Base-by-base conservation (phyloP, 1,284 basidiomycete species). In the Fomitopsis schrenkii region DNA sequence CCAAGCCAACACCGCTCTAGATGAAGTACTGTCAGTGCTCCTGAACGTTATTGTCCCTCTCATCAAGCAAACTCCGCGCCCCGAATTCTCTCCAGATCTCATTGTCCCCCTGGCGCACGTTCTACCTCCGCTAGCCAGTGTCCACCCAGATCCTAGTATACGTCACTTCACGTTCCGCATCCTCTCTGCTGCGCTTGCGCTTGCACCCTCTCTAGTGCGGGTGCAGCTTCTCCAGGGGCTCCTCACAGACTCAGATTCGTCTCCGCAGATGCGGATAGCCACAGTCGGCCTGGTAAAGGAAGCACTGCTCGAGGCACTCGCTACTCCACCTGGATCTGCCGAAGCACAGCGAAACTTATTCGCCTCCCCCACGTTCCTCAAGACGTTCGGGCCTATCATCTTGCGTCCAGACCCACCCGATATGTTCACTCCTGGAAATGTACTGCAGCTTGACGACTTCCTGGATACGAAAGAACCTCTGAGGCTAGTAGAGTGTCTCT, bases 211-310 rank as follows among this genome's bases (percentile, higher is more conserved):
- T 0, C 68, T 74, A 41, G 65, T 84, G 1, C 81, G 82, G 4
- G 74, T 90, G 28, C 78, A 82, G 38, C 73, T 86, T 8, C 76
- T 91, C 3, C 71, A 76, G 7, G 83, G 83, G 41, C 66, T 79
- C 28, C 76, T 90, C 14, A 77, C 81, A 2, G 75, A 75, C 8
- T 62, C 66, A 17, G 76, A 82, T 55, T 74, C 80, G 17, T 81
- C 82, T 54, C 84, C 84, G 0, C 85, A 87, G 66, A 86, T 91
- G 79, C 79, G 84, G 9, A 81, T 84, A 0, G 86, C 89, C 0
- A 81, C 85, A 0, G 77, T 91, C 2, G 85, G 86, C 0, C 75
- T 91, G 5, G 77, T 90, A 2, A 90, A 87, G 70, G 87, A 90
- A 59, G 82, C 83, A 0, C 74, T 86, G 1, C 71, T 91, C 5